Evolutionary conservation across 306 rosid species (phyloP).

Genomic region (Crataegus laevigata): DNA sequence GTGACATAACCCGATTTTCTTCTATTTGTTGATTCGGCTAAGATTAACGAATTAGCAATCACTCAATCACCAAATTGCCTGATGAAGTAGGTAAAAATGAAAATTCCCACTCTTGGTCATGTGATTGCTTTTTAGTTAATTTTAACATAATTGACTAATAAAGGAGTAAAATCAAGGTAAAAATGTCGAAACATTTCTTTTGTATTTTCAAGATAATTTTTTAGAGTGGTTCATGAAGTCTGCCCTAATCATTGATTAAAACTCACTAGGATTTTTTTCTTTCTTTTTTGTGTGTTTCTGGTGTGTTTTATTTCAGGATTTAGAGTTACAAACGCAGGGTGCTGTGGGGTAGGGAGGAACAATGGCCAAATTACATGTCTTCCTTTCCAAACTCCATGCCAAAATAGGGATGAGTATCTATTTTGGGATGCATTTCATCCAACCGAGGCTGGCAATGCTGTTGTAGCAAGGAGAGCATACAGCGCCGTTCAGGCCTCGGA

Average conservation of each 20-base stretch:
- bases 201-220: too few relatives aligned
- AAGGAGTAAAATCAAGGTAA: background rate
- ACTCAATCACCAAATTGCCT: background rate
- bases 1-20: background rate
- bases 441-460: conserved; percentile 55
- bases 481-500: conserved; percentile 66
- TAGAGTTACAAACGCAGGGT: conserved; percentile 55
- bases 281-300: background rate
- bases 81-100: background rate
- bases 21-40: background rate
- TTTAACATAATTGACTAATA: background rate
- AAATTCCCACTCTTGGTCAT: too few relatives aligned
- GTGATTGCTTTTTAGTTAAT: background rate
- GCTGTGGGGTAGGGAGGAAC: conserved; percentile 95
- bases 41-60: background rate
- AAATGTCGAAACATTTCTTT: background rate
- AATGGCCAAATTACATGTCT: conserved; percentile 86
- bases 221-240: too few relatives aligned
- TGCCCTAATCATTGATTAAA: background rate
- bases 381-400: conserved; percentile 72
- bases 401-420: conserved; percentile 46
- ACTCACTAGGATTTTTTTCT: background rate
- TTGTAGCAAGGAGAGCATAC: conserved; percentile 63
- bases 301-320: conserved; percentile 43
- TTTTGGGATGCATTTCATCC: conserved; percentile 99